Evolutionary conservation across 257 asterid genomes (phyloP), one percentile per base, ranked within the genome.

Genomic region (Solanum clarkiae): DNA sequence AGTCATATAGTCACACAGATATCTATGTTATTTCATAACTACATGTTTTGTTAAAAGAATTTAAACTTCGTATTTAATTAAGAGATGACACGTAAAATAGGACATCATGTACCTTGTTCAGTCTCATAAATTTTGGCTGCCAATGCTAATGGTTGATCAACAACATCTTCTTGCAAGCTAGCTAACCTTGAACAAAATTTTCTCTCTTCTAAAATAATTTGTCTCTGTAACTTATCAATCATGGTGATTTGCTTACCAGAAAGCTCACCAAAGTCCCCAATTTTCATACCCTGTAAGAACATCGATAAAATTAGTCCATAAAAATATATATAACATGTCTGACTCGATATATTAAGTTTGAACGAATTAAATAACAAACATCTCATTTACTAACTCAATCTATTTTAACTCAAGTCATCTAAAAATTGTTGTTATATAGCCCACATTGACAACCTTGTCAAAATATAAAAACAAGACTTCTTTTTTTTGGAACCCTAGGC

Each of bases 101-200:
- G 24, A 62, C 10, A 6, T 15, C 6, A 66, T 6, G 2, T 29
- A 45, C 71, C 29, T 20, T 7, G 53, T 13, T 15, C 12, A 6
- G 18, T 10, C 13, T 42, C 12, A 1, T 17, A 22, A 45, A 55
- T 36, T 32, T 18, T 80, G 6, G 90, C 92, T 3, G 84, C 63
- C 13, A 44, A 49, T 14, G 82, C 87, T 6, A 90, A 59, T 2
- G 90, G 90, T 82, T 82, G 77, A 45, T 88, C 92, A n/a, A 81
- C 86, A 51, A 88, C 83, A 42, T 90, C 91, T 84, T 88, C 91
- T 56, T 86, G 91, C 86, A 88, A 65, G 44, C 84, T 75, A 47
- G 92, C 88, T 16, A 82, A 29, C 53, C 47, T 20, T 5, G 47
- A 45, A 3, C 86, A 63, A 17, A 85, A 20, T 49, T 65, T 57